Evolutionary conservation across 2,329 filamentous ascomycete genomes (phyloP), one percentile per base, ranked within the genome.

Genomic region (Cyphellophora europaea): DNA sequence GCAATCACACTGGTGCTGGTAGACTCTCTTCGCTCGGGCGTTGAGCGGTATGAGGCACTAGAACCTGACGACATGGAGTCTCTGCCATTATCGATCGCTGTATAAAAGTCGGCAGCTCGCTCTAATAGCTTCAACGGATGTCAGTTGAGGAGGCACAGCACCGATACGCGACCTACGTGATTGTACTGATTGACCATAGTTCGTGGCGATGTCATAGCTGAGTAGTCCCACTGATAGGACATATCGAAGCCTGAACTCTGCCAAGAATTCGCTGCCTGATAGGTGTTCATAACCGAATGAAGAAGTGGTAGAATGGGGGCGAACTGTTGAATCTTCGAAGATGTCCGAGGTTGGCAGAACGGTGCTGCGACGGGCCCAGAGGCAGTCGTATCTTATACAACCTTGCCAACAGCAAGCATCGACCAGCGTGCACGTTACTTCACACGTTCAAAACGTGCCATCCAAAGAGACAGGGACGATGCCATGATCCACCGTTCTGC

Each of bases 181-280:
- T 45, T 45, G 33, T 45, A 45, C 17, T 45, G 43, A 33, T 25
- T 43, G 14, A 43, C 43, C 43, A 45, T 43, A 25, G 36, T 41
- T 33, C 40, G 38, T 29, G 43, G 43, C 14, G 40, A 43, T 14
- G 40, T 35, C 12, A 33, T 30, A 33, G 19, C 35, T 12, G 28
- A 19, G 25, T 41, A 45, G 31, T 43, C 40, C 43, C 43, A 45
- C 33, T 42, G 43, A 17, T 42, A 43, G 11, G 32, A 35, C 13
- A 35, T 13, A 27, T 45, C 43, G 18, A 42, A 25, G 8, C 8
- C n/a, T 8, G 21, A 8, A n/a, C 21, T 25, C n/a, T 25, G 21
- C 21, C 21, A 25, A 25, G 21, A 25, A 8, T 25, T n/a, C n/a
- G 21, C 8, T 8, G 21, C n/a, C 8, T 8, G 8, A n/a, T 25